Evolutionary conservation across 1,284 basidiomycete species (phyloP).

Genomic region (Apiotrichum porosum): DNA sequence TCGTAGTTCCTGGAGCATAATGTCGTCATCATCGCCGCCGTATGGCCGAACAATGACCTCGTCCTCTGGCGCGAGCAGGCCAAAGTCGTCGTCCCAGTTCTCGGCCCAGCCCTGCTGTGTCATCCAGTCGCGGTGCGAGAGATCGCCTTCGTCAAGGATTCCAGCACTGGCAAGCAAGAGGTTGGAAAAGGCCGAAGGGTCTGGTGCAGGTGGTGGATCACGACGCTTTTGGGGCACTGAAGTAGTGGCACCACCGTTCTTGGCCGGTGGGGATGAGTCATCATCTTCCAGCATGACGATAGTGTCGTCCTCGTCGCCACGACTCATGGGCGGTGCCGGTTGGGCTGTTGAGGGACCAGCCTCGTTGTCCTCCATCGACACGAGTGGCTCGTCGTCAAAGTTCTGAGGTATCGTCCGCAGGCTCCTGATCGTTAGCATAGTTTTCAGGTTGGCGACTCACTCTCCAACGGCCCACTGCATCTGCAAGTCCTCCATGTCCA

Average conservation of each 20-base stretch:
- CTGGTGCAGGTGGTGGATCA: slow-evolving; percentile 7
- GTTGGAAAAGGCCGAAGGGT: background rate
- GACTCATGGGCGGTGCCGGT: too few species aligned
- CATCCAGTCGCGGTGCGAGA: slow-evolving; percentile 23
- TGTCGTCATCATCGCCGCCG: slow-evolving; percentile 87
- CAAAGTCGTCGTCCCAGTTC: slow-evolving; percentile 76
- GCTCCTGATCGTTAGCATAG: slow-evolving; percentile 8
- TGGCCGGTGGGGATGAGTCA: background rate
- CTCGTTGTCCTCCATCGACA: background rate
- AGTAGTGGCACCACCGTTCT: background rate
- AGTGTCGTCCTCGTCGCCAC: too few species aligned
- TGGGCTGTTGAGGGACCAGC: too few species aligned
- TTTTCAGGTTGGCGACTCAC: slow-evolving; percentile 4
- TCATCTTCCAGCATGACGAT: too few species aligned
- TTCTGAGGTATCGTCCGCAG: background rate
- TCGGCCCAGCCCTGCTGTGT: slow-evolving; percentile 26
- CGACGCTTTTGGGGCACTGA: background rate
- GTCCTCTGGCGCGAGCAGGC: slow-evolving; percentile 71
- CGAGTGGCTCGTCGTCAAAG: too few species aligned
- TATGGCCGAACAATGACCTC: slow-evolving; percentile 83
- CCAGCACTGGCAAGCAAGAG: slow-evolving; percentile 27
- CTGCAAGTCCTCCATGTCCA: slow-evolving; percentile 23
- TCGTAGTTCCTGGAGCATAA: slow-evolving; percentile 76
- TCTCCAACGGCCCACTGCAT: slow-evolving; percentile 36
- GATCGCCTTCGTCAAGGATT: slow-evolving; percentile 41